phyloP scores from a whole-genome alignment of 306 rosid species.

The Quercus variabilis region DNA sequence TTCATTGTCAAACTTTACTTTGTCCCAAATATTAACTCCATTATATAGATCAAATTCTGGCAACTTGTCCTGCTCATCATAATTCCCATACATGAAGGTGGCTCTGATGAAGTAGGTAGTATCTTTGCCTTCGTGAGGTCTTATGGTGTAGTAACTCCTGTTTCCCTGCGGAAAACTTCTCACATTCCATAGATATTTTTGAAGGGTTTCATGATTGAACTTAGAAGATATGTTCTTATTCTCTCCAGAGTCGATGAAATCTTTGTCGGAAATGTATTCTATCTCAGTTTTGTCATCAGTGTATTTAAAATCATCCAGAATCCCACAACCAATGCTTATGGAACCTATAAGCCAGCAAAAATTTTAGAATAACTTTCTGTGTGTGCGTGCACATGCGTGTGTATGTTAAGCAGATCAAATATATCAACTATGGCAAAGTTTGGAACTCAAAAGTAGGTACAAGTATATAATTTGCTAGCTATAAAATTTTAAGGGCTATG shows the following conservation, averaged over 20 bases:
- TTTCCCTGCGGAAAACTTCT: conserved; percentile 48
- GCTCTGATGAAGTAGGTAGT: conserved; percentile 37
- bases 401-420: background rate
- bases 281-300: conserved; percentile 20
- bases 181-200: background rate
- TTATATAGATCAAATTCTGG: conserved; percentile 34
- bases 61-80: conserved; percentile 17
- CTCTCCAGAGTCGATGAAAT: conserved; percentile 17
- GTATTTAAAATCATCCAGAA: conserved; percentile 5
- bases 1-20: background rate
- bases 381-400: background rate
- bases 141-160: conserved; percentile 38
- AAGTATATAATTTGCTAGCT: background rate
- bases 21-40: conserved; percentile 38
- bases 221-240: background rate
- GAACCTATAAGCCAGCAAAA: background rate
- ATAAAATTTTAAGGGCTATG: background rate
- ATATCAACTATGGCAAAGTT: background rate
- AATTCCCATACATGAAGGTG: conserved; percentile 37
- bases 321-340: conserved; percentile 27
- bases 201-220: background rate
- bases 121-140: conserved; percentile 14
- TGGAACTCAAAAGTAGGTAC: background rate
- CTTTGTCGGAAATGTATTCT: conserved; percentile 19
- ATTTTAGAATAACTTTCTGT: background rate